Evolutionary conservation across 164 flowering plant species (phyloP), one percentile per base, ranked within the genome.

Genomic region (Amborella trichopoda): DNA sequence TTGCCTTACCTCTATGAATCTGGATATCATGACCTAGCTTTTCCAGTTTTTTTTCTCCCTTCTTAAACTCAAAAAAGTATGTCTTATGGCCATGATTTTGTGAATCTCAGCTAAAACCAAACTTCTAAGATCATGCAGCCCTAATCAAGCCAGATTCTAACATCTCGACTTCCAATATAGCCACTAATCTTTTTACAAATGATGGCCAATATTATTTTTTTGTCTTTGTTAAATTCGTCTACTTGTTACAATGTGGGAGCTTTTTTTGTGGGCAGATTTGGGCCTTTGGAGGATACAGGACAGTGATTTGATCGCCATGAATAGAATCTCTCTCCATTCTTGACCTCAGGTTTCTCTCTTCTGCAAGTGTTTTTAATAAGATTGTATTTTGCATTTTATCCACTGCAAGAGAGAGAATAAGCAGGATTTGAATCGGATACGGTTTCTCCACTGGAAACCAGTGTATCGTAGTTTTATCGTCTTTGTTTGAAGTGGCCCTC

Each of bases 231-330:
- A 12, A 1, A 13, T 4, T 16, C 23, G 24, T n/a, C n/a, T 6
- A 28, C 5, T n/a, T 16, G 13, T 5, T 24, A 26, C 39, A 28
- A 22, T 23, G 11, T 23, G 8, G 17, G 39, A 27, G 41, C 28
- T 56, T 22, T 53, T 30, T 44, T 25, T 53, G 16, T n/a, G 28
- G 44, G 56, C 78, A 89, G 97, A 89, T 85, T 51, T 89, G 97
- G 97, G 95, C 97, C 19, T 89, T 85, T 55, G 85, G 95, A 63
- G 97, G 97, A 46, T 67, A 75, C 40, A 68, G 94, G 58, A 77
- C 48, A 45, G 81, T 84, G 41, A 52, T 70, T 21, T 81, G 58
- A 75, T 38, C n/a, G n/a, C n/a, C n/a, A n/a, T n/a, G n/a, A n/a
- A n/a, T n/a, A n/a, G n/a, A n/a, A n/a, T n/a, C n/a, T n/a, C n/a